Evolutionary conservation across 2,329 filamentous ascomycete species (phyloP), one percentile per base, ranked within the genome.

Genomic region (Microdochium nivale): DNA sequence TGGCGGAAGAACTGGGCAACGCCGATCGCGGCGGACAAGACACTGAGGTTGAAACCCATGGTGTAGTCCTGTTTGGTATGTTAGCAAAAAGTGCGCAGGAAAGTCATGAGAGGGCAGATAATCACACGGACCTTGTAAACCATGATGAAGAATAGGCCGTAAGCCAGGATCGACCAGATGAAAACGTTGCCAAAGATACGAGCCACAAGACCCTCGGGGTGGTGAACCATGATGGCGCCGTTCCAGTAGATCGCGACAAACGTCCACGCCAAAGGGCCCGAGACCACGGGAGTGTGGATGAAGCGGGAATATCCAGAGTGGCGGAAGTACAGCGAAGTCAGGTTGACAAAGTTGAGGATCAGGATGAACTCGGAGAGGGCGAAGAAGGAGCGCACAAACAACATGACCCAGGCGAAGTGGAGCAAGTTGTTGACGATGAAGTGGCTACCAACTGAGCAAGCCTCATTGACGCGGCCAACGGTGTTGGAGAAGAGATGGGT

Each of bases 201-300:
- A n/a, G 87, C 85, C 2, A 85, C 76, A 3, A 90, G 67, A 53
- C 73, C 79, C 52, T 84, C 72, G 8, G 83, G 78, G 63, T 88
- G 76, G n/a, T 73, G 73, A n/a, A 92, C 80, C 65, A 88, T 87
- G 48, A 91, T 84, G 21, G 90, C 89, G 9, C 90, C 90, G 60
- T 90, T 88, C 88, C 89, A 95, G 75, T 91, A 92, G 50, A 96
- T 77, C 27, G 88, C 87, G 14, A 92, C 83, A 63, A 94, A 88
- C 14, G 86, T 90, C 88, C 89, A 96, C 1, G 86, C 88, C 59
- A 95, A 75, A 5, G 90, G 90, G 0, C 84, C 88, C 16, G 86
- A 85, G 23, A 90, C 82, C 46, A 84, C 83, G 5, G 88, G 82
- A 11, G 84, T 72, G 68, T 95, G 90, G 59, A 95, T 88, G 61